Conservation (phyloP, 805 yeast genomes). For the Candida ponderosae region DNA sequence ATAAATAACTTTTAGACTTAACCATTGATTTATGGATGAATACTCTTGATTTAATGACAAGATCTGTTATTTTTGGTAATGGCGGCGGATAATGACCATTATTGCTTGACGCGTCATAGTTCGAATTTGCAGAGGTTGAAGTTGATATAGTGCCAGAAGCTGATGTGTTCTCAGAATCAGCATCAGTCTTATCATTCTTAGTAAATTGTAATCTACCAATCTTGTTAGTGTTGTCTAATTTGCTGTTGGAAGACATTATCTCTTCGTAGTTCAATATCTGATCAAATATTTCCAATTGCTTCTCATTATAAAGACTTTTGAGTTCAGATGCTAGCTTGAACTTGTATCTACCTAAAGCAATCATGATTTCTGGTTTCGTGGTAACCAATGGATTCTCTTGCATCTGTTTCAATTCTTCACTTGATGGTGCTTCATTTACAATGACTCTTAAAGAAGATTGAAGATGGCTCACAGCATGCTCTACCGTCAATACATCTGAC, state of each 20-base stretch:
- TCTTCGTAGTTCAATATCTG: conserved; percentile 38
- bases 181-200: no score
- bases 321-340: conserved; percentile 53
- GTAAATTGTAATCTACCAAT: no score
- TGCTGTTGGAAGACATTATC: background rate
- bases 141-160: background rate
- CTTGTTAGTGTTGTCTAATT: no score
- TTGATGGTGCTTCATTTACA: conserved; percentile 48
- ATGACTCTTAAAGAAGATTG: conserved; percentile 45
- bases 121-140: background rate
- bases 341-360: conserved; percentile 45
- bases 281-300: conserved; percentile 46
- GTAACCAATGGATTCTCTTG: conserved; percentile 22
- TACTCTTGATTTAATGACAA: conserved; percentile 55
- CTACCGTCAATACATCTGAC: conserved; percentile 27
- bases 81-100: no score
- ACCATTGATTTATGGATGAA: conserved; percentile 76
- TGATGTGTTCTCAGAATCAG: no score
- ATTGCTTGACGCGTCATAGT: background rate
- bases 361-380: conserved; percentile 32
- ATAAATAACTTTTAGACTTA: conserved; percentile 46
- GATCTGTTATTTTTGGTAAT: conserved; percentile 50
- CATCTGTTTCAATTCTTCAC: conserved; percentile 29
- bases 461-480: conserved; percentile 44
- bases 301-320: conserved; percentile 42